Percentiles rank a stretch among this genome's conserved stretches.
phyloP scores from a whole-genome alignment of 805 yeast genomes.

The Candida ortonii region DNA sequence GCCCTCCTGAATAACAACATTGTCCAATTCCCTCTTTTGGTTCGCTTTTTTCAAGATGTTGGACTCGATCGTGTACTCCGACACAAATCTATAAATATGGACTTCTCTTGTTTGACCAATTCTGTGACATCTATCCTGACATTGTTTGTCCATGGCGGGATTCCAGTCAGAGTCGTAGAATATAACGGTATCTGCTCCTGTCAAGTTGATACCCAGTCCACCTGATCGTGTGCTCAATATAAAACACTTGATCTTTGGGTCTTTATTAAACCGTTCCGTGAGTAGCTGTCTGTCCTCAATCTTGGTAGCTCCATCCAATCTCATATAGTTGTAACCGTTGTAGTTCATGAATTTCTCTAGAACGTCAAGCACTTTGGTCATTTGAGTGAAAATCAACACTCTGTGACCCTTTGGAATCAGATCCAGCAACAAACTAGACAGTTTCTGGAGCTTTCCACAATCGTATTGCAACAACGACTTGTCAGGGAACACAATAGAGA shows the following conservation, averaged over 20 bases:
- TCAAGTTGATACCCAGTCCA: conserved; percentile 93
- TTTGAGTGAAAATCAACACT: conserved; percentile 93
- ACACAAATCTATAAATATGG: conserved; percentile 92
- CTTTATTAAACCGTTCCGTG: conserved; percentile 90
- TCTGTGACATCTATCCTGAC: conserved; percentile 98
- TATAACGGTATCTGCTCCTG: conserved; percentile 98
- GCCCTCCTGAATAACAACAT: conserved; percentile 95
- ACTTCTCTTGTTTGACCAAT: conserved; percentile 98
- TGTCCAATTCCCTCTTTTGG: conserved; percentile 89
- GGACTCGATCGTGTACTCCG: conserved; percentile 94
- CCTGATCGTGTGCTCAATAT: conserved; percentile 95
- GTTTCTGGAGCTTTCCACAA: conserved; percentile 91
- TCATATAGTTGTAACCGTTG: conserved; percentile 90
- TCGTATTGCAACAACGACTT: conserved; percentile 88
- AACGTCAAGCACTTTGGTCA: conserved; percentile 94
- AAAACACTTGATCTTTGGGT: conserved; percentile 81
- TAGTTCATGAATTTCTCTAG: conserved; percentile 89
- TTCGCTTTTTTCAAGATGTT: conserved; percentile 92
- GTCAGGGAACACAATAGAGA: conserved; percentile 95
- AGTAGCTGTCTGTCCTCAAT: conserved; percentile 93
- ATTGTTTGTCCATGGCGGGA: conserved; percentile 99
- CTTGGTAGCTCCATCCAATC: conserved; percentile 96
- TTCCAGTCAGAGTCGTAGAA: conserved; percentile 99
- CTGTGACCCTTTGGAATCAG: conserved; percentile 86
- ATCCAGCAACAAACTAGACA: conserved; percentile 72